phyloP scores from a whole-genome alignment of 164 flowering plant species.

The Sextonia rubra region DNA sequence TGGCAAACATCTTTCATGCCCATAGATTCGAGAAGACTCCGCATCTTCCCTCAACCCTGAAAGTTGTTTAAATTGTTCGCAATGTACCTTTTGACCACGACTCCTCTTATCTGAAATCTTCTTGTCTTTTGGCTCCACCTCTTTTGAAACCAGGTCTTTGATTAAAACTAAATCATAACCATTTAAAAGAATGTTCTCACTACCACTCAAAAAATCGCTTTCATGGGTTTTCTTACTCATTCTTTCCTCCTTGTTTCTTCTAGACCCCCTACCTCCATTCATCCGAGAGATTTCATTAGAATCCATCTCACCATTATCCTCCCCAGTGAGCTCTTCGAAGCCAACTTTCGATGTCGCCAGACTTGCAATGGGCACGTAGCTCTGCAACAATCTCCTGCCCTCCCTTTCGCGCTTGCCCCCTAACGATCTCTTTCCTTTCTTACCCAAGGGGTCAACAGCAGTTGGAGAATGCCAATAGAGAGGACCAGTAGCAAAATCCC shows the following conservation, averaged over 20 bases:
- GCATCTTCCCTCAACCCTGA: constrained; percentile 53
- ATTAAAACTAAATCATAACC: constrained; percentile 14
- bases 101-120: constrained; percentile 39
- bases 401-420: constrained; percentile 41
- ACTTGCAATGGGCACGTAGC: constrained; percentile 36
- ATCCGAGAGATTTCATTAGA: constrained; percentile 34
- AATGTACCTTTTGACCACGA: constrained; percentile 42
- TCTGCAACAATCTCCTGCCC: constrained; percentile 39
- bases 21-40: constrained; percentile 43
- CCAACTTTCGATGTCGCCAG: constrained; percentile 47
- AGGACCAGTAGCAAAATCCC: constrained; percentile 94
- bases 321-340: constrained; percentile 31
- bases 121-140: constrained; percentile 31
- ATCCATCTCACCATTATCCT: constrained; percentile 19
- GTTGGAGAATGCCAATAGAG: constrained; percentile 83
- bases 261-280: constrained; percentile 35
- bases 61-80: constrained; percentile 58
- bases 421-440: constrained; percentile 61
- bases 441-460: constrained; percentile 40
- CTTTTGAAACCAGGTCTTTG: constrained; percentile 31
- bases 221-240: constrained; percentile 32
- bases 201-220: constrained; percentile 30
- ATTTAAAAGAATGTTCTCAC: constrained; percentile 31
- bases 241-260: constrained; percentile 46
- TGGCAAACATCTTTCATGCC: constrained; percentile 23